Percentiles rank a stretch among this genome's conserved stretches.
phyloP scores from a whole-genome alignment of 352 stramenopile species.

The Phytopythium aichiense region DNA sequence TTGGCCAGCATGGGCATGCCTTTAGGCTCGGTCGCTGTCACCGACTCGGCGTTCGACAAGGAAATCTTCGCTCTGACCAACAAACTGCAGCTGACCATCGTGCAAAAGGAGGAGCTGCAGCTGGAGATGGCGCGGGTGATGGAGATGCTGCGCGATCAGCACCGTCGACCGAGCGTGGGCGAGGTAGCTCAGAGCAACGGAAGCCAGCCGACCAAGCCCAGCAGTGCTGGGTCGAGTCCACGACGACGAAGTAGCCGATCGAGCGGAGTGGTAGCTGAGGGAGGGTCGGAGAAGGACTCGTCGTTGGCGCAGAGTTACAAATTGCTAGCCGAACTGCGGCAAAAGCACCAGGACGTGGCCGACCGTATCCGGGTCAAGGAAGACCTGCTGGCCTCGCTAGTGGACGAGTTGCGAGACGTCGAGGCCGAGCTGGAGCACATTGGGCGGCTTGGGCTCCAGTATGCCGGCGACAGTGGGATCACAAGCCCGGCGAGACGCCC shows the following conservation, averaged over 20 bases:
- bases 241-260: slow-evolving; percentile 11
- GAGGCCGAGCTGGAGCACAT: slow-evolving; percentile 55
- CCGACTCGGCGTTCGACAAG: slow-evolving; percentile 54
- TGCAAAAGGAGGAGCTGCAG: slow-evolving; percentile 73
- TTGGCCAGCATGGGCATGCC: slow-evolving; percentile 14
- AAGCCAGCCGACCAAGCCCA: not conserved
- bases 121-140: slow-evolving; percentile 66
- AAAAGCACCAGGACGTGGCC: slow-evolving; percentile 34
- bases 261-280: not conserved
- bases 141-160: slow-evolving; percentile 23
- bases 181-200: not conserved
- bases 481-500: not conserved
- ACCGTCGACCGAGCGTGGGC: not conserved
- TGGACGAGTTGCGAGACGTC: slow-evolving; percentile 57
- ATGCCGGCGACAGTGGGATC: not conserved
- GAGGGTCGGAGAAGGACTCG: slow-evolving; percentile 12
- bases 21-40: slow-evolving; percentile 16
- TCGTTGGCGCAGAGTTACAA: slow-evolving; percentile 37
- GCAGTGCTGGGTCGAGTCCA: not conserved
- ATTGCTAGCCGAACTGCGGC: slow-evolving; percentile 36
- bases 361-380: slow-evolving; percentile 58
- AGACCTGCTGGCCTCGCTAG: slow-evolving; percentile 34
- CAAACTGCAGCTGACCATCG: slow-evolving; percentile 68
- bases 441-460: slow-evolving; percentile 14
- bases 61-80: slow-evolving; percentile 75